These are phyloP conservation scores for Lodderomyces elongisporus DNA, from an alignment of 1,139 yeast genomes.

Conservation along the genomic window DNA sequence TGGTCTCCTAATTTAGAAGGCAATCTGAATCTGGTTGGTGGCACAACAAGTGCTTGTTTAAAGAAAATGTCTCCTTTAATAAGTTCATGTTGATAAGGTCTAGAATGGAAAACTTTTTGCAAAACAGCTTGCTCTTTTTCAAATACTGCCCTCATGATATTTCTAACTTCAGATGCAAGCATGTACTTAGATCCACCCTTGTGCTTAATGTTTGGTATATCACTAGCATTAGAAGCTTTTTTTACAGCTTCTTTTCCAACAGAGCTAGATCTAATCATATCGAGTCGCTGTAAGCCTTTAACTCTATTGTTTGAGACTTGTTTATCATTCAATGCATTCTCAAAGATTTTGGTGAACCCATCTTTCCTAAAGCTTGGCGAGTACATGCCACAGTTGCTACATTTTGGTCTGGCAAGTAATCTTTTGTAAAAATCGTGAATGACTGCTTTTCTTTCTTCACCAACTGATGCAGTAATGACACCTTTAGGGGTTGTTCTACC, in stretches of 20 bases:
- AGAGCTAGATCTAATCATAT: constrained; percentile 49
- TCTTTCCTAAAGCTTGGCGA: constrained; percentile 94
- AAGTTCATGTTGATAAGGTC: constrained; percentile 51
- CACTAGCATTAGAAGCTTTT: constrained; percentile 12
- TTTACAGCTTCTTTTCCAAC: not conserved
- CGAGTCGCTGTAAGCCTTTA: constrained; percentile 71
- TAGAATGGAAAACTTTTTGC: constrained; percentile 65
- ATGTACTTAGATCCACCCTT: constrained; percentile 78
- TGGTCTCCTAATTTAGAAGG: constrained; percentile 98
- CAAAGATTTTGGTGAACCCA: constrained; percentile 89
- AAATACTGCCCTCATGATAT: constrained; percentile 71
- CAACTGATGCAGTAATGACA: constrained; percentile 74
- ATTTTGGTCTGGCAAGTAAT: constrained; percentile 71
- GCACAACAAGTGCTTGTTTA: constrained; percentile 81
- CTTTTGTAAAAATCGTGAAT: constrained; percentile 73
- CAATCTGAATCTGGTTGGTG: constrained; percentile 93
- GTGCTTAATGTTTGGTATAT: constrained; percentile 45
- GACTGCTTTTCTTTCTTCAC: constrained; percentile 77
- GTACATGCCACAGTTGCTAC: constrained; percentile 95
- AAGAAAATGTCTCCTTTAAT: constrained; percentile 87
- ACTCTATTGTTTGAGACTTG: constrained; percentile 77
- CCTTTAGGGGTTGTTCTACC: constrained; percentile 70
- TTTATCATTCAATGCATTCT: constrained; percentile 75
- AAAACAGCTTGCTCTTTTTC: constrained; percentile 60
- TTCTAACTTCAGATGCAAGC: constrained; percentile 80